These are phyloP conservation scores for Spinacia oleracea DNA, from an alignment of 179 eudicot genomes.

Conservation along the genomic window DNA sequence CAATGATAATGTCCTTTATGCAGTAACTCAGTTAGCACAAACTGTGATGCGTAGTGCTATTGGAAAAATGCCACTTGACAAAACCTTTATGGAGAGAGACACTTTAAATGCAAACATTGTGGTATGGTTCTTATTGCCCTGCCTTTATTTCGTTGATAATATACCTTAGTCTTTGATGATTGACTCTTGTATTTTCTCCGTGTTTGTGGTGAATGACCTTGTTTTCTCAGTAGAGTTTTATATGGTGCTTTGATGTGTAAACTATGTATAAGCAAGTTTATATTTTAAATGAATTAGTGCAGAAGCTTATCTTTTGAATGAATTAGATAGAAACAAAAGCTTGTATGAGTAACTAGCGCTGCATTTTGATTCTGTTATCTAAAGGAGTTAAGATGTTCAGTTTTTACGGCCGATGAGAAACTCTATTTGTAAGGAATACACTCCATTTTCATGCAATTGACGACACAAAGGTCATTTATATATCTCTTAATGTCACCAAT, in stretches of 20 bases:
- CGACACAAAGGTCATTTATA: background rate
- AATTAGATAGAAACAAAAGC: background rate
- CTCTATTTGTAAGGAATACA: background rate
- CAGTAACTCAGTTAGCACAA: slow-evolving; percentile 90
- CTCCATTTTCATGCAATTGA: background rate
- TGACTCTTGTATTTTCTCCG: background rate
- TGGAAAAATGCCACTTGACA: slow-evolving; percentile 90
- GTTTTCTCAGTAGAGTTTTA: background rate
- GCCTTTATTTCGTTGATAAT: background rate
- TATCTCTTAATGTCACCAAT: background rate
- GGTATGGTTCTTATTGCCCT: slow-evolving; percentile 40
- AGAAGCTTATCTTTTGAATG: background rate
- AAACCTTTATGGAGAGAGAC: slow-evolving; percentile 92
- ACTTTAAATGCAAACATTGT: slow-evolving; percentile 86
- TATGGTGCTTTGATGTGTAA: background rate
- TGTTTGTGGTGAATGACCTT: background rate
- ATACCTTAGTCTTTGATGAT: background rate
- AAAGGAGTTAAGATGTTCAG: too few species aligned
- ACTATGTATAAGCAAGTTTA: background rate
- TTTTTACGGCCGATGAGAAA: background rate
- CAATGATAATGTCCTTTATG: slow-evolving; percentile 82
- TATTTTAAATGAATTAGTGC: background rate
- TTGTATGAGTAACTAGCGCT: background rate
- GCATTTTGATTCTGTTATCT: background rate
- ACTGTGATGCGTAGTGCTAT: slow-evolving; percentile 97